These are phyloP conservation scores for Paratinospora sagittata DNA, from an alignment of 164 flowering plant species.

Conservation along the genomic window DNA sequence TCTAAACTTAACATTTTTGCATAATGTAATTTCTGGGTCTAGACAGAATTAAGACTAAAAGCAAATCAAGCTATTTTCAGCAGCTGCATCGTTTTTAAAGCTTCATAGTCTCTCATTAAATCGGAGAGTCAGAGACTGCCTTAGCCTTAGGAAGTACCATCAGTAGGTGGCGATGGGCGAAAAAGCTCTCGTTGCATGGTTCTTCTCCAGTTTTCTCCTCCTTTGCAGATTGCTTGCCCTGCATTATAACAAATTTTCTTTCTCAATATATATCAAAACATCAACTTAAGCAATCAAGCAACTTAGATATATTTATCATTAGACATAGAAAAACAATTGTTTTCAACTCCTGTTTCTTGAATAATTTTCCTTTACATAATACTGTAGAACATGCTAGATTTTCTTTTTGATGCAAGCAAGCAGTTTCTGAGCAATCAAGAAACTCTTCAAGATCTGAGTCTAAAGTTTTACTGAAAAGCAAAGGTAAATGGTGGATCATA, in stretches of 20 bases:
- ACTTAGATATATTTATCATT: not conserved
- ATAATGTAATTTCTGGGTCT: too few species aligned
- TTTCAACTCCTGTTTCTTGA: not conserved
- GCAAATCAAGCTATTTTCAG: not conserved
- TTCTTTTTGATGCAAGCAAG: not conserved
- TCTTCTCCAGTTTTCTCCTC: conserved; percentile 68
- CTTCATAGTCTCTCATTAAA: not conserved
- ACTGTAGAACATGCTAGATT: not conserved
- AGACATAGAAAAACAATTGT: not conserved
- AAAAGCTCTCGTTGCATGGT: conserved; percentile 14
- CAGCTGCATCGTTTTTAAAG: not conserved
- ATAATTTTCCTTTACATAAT: not conserved
- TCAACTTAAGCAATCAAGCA: not conserved
- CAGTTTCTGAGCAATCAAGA: too few species aligned
- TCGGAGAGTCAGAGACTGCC: not conserved
- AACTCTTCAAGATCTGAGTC: too few species aligned
- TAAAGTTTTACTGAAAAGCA: too few species aligned
- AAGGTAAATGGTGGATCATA: too few species aligned
- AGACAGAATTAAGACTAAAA: not conserved
- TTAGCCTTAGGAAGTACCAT: not conserved
- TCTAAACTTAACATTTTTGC: not conserved
- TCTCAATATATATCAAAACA: not conserved
- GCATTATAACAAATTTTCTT: conserved; percentile 14
- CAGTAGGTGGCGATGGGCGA: conserved; percentile 19
- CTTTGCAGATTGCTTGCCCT: conserved; percentile 60